These are phyloP conservation scores for Tripidium arundinaceum DNA, from an alignment of 202 grass and related monocot genomes.

Conservation along the genomic window DNA sequence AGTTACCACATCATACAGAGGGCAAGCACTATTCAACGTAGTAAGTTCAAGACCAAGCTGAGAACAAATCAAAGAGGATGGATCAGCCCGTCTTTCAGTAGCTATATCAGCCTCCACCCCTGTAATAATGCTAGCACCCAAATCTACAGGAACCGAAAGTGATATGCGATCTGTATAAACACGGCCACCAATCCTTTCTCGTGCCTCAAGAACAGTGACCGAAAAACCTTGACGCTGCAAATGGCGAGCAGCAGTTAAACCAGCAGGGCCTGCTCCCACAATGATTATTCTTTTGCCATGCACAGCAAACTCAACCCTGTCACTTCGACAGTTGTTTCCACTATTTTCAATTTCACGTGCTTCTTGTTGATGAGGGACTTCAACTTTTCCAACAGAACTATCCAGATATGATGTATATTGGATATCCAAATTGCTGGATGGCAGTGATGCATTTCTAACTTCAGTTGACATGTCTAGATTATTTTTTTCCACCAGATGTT, in stretches of 20 bases:
- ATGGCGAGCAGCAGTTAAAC: constrained; percentile 91
- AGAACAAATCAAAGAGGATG: constrained; percentile 91
- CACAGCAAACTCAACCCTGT: constrained; percentile 30
- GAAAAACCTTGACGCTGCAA: constrained; percentile 79
- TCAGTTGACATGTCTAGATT: constrained; percentile 27
- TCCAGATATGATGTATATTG: background rate
- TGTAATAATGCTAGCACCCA: constrained; percentile 99
- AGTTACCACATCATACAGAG: constrained; percentile 89
- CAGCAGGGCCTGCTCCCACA: constrained; percentile 89
- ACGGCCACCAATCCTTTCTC: constrained; percentile 84
- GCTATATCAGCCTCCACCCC: constrained; percentile 94
- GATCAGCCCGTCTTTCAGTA: constrained; percentile 92
- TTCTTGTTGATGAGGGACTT: constrained; percentile 23
- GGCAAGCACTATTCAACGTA: constrained; percentile 88
- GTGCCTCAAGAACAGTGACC: constrained; percentile 92
- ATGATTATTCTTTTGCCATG: constrained; percentile 63
- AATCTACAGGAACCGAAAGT: constrained; percentile 97
- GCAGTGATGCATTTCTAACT: constrained; percentile 11
- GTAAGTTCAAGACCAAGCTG: constrained; percentile 94
- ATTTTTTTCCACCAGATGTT: constrained; percentile 36
- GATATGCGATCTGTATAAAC: constrained; percentile 83
- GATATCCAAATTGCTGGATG: constrained; percentile 2
- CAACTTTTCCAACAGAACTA: constrained; percentile 32
- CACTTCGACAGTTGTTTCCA: constrained; percentile 26
- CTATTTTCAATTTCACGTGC: constrained; percentile 25